phyloP scores from a whole-genome alignment of 2,329 filamentous ascomycete species.

The Neofusicoccum sp. region DNA sequence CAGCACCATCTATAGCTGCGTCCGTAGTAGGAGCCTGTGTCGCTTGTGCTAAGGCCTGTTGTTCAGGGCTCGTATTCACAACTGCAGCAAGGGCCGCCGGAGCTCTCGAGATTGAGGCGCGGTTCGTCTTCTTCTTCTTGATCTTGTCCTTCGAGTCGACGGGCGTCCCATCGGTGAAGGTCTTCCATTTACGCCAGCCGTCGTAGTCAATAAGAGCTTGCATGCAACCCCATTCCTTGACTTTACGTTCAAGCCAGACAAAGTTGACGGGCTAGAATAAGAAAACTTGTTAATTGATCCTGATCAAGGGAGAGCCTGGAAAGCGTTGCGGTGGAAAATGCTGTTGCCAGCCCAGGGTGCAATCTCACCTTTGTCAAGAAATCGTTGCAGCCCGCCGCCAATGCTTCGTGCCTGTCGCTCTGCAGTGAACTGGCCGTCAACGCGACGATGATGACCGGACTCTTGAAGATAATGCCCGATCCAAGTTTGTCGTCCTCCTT shows the following conservation, averaged over 20 bases:
- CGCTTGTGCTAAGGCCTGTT: constrained; percentile 6
- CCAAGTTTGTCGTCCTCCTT: constrained; percentile 70
- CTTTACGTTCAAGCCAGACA: constrained; percentile 94
- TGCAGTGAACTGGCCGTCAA: constrained; percentile 93
- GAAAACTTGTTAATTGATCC: background rate
- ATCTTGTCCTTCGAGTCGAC: constrained; percentile 34
- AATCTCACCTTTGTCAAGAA: constrained; percentile 87
- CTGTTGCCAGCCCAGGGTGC: too few relatives aligned
- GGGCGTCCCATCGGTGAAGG: constrained; percentile 57
- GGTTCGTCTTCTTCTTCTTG: constrained; percentile 23
- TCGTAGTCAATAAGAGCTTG: constrained; percentile 98
- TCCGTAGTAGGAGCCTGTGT: constrained; percentile 8
- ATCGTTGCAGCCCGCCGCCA: constrained; percentile 96
- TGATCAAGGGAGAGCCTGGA: background rate
- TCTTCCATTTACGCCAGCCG: constrained; percentile 97
- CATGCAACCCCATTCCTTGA: constrained; percentile 99
- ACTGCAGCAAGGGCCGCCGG: background rate
- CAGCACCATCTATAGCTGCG: background rate
- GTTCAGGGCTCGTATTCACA: background rate
- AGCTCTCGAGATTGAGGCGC: constrained; percentile 8
- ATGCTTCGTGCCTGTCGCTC: constrained; percentile 90
- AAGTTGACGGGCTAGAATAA: constrained; percentile 83
- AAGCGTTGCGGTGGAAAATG: too few relatives aligned
- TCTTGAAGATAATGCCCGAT: constrained; percentile 77
- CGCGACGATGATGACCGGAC: constrained; percentile 95